Base-by-base conservation (phyloP, 2,329 filamentous ascomycete species). In the Cercospora zeina region DNA sequence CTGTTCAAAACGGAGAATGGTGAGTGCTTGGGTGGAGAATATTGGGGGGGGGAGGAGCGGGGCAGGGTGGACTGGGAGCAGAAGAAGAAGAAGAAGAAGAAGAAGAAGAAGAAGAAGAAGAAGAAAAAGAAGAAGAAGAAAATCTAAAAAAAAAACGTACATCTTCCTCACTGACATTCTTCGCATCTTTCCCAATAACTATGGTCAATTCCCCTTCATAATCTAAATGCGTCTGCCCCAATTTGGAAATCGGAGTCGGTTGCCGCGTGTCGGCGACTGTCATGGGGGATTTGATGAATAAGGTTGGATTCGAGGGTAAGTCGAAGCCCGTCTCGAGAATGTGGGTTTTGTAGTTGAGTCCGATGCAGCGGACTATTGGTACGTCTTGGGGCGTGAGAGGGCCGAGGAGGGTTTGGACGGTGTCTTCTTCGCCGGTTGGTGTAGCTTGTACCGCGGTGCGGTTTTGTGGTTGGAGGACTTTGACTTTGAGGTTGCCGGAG, bases 121-220 rank as follows among this genome's bases (percentile, higher is more conserved):
- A n/a, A n/a, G n/a, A n/a, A n/a, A n/a, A n/a, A n/a, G n/a, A n/a
- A n/a, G n/a, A n/a, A n/a, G n/a, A 14, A 24, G 24, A 14, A n/a
- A 19, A 16, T 33, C 6, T n/a, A 24, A 27, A 13, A 13, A 14
- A 11, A 19, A 6, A 2, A 30, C 56, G 13, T 51, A 59, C 56
- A 24, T 71, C 75, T 1, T 80, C 79, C 75, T 89, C 87, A 1
- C 85, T 74, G 11, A 93, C 86, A 71, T 91, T 82, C 47, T 79
- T 76, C 63, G 86, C 88, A 63, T 83, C 78, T 74, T 87, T 88
- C 24, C 88, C 88, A 65, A 93, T 90, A 8, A 93, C 80, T 37
- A 86, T 81, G 13, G 91, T 87, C 6, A 93, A 81, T 77, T 93
- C 90, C 73, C 88, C 90, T 77, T 93, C 90, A 75, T 93, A 93